Conservation (phyloP, 208 protist genomes). For the Crithidia bombi region DNA sequence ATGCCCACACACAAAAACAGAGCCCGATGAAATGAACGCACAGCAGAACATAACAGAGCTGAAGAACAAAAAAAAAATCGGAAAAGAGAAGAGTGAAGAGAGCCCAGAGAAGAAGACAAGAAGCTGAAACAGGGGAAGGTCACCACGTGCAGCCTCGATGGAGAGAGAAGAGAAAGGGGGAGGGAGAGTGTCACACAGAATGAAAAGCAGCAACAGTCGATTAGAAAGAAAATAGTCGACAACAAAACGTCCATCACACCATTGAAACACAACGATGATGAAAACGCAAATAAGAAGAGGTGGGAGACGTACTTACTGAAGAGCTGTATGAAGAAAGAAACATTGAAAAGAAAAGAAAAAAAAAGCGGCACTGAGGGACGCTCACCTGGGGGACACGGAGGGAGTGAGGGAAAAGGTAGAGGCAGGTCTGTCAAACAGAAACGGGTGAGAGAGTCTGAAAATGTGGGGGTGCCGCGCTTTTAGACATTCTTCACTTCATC, state of each 20-base stretch:
- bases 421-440: no score
- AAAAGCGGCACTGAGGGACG: neutral
- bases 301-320: neutral
- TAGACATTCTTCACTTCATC: constrained; percentile 54
- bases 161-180: no score
- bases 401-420: neutral
- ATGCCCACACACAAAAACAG: no score
- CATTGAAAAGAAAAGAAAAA: constrained; percentile 12
- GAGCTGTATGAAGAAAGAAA: no score
- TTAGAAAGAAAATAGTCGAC: constrained; percentile 6
- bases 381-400: no score
- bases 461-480: neutral
- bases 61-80: constrained; percentile 14
- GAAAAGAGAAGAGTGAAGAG: neutral
- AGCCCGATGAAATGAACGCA: no score
- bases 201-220: no score
- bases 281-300: constrained; percentile 1
- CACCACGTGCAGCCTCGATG: no score
- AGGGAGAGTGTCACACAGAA: no score
- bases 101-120: neutral
- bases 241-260: no score
- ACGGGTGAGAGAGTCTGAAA: no score
- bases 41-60: neutral
- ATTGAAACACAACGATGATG: no score
- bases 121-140: neutral